These are phyloP conservation scores for Berberis thunbergii DNA, from an alignment of 164 flowering plant species.

Conservation along the genomic window DNA sequence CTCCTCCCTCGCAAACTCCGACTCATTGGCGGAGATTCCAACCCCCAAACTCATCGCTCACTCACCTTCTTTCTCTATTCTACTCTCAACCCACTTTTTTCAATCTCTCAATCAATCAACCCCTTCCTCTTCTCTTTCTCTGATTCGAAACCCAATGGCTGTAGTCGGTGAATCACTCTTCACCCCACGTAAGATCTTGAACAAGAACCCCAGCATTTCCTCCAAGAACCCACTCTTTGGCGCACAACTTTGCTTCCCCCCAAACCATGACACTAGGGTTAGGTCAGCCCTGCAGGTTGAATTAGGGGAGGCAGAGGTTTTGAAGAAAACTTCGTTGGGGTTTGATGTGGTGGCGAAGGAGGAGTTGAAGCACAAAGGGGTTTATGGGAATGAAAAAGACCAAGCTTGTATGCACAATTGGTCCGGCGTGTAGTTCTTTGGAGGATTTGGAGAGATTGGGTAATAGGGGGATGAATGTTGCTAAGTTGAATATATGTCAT, in stretches of 20 bases:
- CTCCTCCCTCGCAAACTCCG: background rate
- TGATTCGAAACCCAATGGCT: constrained; percentile 23
- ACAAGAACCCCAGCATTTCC: constrained; percentile 7
- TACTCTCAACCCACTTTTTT: no score
- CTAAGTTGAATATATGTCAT: constrained; percentile 79
- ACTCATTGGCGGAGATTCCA: background rate
- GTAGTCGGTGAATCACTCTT: constrained; percentile 15
- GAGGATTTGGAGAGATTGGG: constrained; percentile 62
- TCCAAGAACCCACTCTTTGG: constrained; percentile 14
- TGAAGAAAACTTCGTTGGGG: constrained; percentile 18
- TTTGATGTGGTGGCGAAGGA: constrained; percentile 53
- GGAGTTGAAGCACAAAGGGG: constrained; percentile 67
- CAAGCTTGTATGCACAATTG: constrained; percentile 78
- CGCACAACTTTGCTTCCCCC: background rate
- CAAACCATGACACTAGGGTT: constrained; percentile 7
- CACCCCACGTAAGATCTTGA: constrained; percentile 9
- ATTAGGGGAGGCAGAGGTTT: constrained; percentile 11
- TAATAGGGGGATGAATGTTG: constrained; percentile 73
- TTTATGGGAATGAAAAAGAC: constrained; percentile 80
- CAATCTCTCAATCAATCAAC: background rate
- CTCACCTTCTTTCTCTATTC: background rate
- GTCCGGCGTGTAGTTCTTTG: constrained; percentile 57
- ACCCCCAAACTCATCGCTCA: background rate
- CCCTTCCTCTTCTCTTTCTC: background rate
- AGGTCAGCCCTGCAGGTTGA: constrained; percentile 20